These are phyloP conservation scores for Salicornia ramosissima DNA, from an alignment of 148 eudicot species.

Conservation along the genomic window DNA sequence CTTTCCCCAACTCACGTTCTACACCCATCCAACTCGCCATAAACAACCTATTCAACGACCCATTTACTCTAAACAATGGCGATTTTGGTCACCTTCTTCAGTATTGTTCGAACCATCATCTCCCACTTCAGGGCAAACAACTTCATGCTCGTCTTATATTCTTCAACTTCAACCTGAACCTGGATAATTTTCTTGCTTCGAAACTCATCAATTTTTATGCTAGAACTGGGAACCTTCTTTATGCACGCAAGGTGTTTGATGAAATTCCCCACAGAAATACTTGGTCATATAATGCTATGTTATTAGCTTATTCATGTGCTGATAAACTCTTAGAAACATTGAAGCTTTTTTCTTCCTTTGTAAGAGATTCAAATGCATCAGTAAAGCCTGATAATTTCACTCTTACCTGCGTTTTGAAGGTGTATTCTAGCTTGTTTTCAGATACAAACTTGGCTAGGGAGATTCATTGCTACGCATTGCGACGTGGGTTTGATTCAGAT, in stretches of 20 bases:
- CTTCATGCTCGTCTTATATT: slow-evolving; percentile 51
- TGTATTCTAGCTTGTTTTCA: slow-evolving; percentile 38
- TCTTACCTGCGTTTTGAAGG: slow-evolving; percentile 47
- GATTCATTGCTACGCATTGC: slow-evolving; percentile 42
- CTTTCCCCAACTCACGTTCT: not conserved
- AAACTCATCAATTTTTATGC: slow-evolving; percentile 54
- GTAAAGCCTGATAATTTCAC: slow-evolving; percentile 47
- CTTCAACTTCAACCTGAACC: slow-evolving; percentile 24
- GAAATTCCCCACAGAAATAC: slow-evolving; percentile 49
- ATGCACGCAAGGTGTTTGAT: slow-evolving; percentile 60
- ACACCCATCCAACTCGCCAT: slow-evolving; percentile 19
- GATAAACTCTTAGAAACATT: slow-evolving; percentile 27
- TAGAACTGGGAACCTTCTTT: slow-evolving; percentile 18
- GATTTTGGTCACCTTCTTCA: slow-evolving; percentile 50
- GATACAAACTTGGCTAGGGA: slow-evolving; percentile 29
- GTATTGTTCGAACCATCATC: slow-evolving; percentile 45
- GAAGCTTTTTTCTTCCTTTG: slow-evolving; percentile 28
- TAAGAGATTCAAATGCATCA: slow-evolving; percentile 2
- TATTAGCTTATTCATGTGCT: slow-evolving; percentile 39
- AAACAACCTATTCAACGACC: slow-evolving; percentile 10
- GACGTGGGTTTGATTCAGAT: slow-evolving; percentile 48
- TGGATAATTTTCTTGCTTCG: slow-evolving; percentile 54
- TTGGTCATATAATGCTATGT: slow-evolving; percentile 51
- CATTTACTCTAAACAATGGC: slow-evolving; percentile 32
- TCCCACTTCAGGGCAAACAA: slow-evolving; percentile 43